These are phyloP conservation scores for Wickerhamia fluorescens DNA, from an alignment of 805 yeast genomes.

Conservation along the genomic window DNA sequence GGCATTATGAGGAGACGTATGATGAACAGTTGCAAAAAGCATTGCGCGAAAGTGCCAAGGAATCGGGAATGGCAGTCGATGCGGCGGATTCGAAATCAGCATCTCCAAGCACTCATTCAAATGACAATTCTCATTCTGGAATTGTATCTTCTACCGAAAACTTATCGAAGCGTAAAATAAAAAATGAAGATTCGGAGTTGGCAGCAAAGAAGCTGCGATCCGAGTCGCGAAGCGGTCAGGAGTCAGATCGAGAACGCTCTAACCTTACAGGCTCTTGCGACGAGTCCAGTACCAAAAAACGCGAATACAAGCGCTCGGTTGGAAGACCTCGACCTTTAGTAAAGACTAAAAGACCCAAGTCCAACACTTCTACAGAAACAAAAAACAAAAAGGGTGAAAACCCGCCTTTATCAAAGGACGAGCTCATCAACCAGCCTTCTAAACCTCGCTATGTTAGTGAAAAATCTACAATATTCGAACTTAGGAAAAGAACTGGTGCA, in stretches of 20 bases:
- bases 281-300: conserved; percentile 4
- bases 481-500: conserved; percentile 83
- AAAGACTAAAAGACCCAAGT: conserved; percentile 1
- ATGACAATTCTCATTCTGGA: conserved; percentile 5
- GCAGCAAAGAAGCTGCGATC: conserved; percentile 1
- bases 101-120: neutral
- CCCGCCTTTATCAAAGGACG: conserved; percentile 22
- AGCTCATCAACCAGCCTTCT: conserved; percentile 61
- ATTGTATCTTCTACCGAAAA: neutral
- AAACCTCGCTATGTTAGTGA: conserved; percentile 80
- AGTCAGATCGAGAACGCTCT: too few species aligned
- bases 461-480: conserved; percentile 68
- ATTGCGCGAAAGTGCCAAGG: conserved; percentile 50
- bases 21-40: conserved; percentile 43
- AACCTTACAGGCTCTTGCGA: too few species aligned
- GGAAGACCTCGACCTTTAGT: conserved; percentile 1
- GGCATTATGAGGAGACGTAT: conserved; percentile 27
- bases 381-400: neutral
- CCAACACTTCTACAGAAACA: neutral
- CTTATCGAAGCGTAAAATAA: conserved; percentile 3
- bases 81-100: conserved; percentile 18
- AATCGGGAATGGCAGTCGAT: conserved; percentile 30
- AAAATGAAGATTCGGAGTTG: conserved; percentile 4
- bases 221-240: conserved; percentile 5
- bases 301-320: conserved; percentile 3